Conservation (phyloP, 1,284 basidiomycete species). For the Cutaneotrichosporon dermatis region DNA sequence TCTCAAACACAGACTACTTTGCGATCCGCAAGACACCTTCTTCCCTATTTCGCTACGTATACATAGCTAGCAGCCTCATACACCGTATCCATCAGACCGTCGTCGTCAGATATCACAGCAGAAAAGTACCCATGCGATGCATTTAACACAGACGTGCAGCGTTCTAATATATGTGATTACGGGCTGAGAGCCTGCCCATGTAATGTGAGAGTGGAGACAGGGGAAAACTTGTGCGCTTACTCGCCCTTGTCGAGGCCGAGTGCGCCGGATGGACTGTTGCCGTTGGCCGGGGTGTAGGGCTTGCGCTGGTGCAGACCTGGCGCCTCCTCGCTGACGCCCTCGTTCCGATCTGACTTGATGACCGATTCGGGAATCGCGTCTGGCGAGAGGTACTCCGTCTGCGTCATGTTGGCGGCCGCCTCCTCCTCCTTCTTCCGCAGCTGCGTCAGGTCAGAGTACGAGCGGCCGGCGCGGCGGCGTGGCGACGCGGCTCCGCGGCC, state of each 20-base stretch:
- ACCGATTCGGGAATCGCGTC: constrained; percentile 2
- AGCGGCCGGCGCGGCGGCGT: constrained; percentile 31
- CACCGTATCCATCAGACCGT: no score
- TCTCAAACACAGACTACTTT: no score
- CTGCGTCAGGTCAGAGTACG: constrained; percentile 29
- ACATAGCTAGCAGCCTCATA: no score
- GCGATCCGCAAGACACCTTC: no score
- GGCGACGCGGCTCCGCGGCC: constrained; percentile 24
- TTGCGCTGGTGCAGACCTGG: constrained; percentile 16
- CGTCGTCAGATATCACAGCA: no score
- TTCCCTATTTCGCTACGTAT: no score
- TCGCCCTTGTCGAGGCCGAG: constrained; percentile 21
- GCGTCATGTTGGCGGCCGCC: not conserved
- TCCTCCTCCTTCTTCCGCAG: constrained; percentile 6
- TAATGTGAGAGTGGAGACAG: no score
- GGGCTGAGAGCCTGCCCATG: no score
- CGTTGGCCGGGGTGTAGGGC: constrained; percentile 4
- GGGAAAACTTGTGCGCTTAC: not conserved
- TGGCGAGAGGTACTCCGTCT: not conserved
- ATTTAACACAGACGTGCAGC: not conserved
- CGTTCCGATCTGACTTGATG: not conserved
- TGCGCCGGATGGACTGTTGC: not conserved
- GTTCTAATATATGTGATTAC: no score
- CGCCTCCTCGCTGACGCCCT: constrained; percentile 5
- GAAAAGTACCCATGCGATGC: not conserved